These are phyloP conservation scores for Melaleuca alternifolia DNA, from an alignment of 345 rosid genomes.

Conservation along the genomic window DNA sequence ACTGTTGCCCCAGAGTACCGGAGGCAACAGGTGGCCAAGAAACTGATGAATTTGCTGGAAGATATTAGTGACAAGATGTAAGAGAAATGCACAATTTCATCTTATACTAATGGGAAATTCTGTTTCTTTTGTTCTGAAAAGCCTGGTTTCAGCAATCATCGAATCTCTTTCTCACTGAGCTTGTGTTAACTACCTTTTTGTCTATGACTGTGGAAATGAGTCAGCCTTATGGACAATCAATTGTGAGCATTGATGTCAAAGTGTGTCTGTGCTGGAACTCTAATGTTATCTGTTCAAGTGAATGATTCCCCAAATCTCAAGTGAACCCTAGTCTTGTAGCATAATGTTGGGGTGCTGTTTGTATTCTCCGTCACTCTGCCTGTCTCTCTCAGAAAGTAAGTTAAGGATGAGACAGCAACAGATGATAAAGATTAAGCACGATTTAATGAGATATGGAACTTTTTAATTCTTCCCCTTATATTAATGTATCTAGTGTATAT, in stretches of 20 bases:
- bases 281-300: neutral
- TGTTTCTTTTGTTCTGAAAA: neutral
- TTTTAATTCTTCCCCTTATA: neutral
- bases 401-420: neutral
- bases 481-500: neutral
- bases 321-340: neutral
- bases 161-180: neutral
- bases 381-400: neutral
- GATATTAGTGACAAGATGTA: conserved; percentile 86
- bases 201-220: neutral
- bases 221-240: neutral
- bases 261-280: neutral
- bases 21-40: conserved; percentile 85
- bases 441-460: neutral
- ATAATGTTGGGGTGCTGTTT: neutral
- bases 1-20: conserved; percentile 86
- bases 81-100: conserved; percentile 2
- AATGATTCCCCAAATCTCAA: neutral
- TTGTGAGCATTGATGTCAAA: neutral
- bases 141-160: neutral
- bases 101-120: neutral
- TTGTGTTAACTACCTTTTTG: neutral
- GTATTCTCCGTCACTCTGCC: neutral
- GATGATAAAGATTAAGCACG: neutral
- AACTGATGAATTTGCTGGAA: conserved; percentile 81